Evolutionary conservation across 2,329 filamentous ascomycete species (phyloP), one percentile per base, ranked within the genome.

Genomic region (Fusarium gaditjirri): DNA sequence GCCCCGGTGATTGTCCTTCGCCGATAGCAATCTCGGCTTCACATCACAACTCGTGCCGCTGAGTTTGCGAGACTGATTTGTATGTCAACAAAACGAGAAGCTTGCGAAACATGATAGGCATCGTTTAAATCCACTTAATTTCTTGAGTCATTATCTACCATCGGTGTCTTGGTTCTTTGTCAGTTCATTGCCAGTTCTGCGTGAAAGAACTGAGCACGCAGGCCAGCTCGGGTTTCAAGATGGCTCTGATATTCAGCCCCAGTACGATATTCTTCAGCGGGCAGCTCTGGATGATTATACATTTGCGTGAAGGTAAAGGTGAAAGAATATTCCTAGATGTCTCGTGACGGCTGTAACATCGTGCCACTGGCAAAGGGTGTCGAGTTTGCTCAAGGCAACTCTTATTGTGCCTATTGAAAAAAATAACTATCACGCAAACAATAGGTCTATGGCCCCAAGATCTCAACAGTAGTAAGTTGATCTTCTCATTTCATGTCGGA

Each of bases 371-470:
- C 49, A 41, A 56, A 23, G 14, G 29, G 19, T 63, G 27, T 44
- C 43, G 11, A 35, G 38, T 68, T 68, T 68, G 44, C 29, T 13
- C 19, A 9, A 59, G 38, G 52, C 17, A 59, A 43, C 42, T 38
- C 31, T 39, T 46, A 65, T 70, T 70, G 54, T 47, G 23, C 31
- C 23, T 42, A 53, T 70, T 70, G 42, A 56, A 31, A 29, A 29
- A 33, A 21, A 70, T 43, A 25, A 8, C n/a, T 39, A 9, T 60
- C 42, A 58, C 58, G 49, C 25, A 35, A 47, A 44, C 50, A 60
- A 66, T 56, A 33, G 27, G 38, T 11, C 17, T 16, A 23, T n/a
- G 13, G 38, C 29, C 23, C 17, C 31, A 25, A 12, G 47, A 9
- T 43, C 29, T 54, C 27, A 53, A 12, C 25, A 6, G 3, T 23